Base-by-base conservation (phyloP, 148 eudicot species). In the Diospyros kaki region DNA sequence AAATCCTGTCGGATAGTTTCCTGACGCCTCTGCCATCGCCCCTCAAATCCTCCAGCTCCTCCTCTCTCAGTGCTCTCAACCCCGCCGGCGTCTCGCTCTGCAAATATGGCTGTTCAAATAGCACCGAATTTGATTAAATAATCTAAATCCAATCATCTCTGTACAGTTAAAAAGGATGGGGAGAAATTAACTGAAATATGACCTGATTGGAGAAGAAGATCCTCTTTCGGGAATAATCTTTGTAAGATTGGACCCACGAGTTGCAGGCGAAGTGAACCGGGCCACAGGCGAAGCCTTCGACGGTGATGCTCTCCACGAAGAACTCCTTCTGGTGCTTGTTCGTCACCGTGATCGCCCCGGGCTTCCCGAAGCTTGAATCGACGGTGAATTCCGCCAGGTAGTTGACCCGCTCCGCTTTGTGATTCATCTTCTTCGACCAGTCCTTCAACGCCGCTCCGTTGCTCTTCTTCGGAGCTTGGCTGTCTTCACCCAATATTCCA, bases 251-350 rank as follows among this genome's bases (percentile, higher is more conserved):
- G 44, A 93, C 90, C 93, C 97, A 91, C 17, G 98, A 93, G 72
- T 86, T 91, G 75, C 98, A 93, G 48, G 97, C 88, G 78, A 93
- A 93, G 76, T 93, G 94, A 52, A 93, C 84, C n/a, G 98, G 97
- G 4, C 98, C 94, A 77, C 80, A 83, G 2, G 94, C 90, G 77
- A 93, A 91, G 4, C 94, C 98, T 80, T 93, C 97, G 75, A 91
- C 59, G 2, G 91, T 91, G 40, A 93, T 89, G 38, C 76, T 82
- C 76, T 93, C 98, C 75, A 93, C 54, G 69, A 87, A 93, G 62
- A 93, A 93, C 75, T 93, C 98, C 76, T 87, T 85, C 64, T 86
- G 94, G 80, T 91, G 98, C 55, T 91, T 93, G 81, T 93, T 93
- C 5, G 81, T 80, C 6, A 93, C 84, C 39, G 87, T 81, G 44